Base-by-base conservation (phyloP, 352 stramenopile genomes). In the Globisporangium viniferum region DNA sequence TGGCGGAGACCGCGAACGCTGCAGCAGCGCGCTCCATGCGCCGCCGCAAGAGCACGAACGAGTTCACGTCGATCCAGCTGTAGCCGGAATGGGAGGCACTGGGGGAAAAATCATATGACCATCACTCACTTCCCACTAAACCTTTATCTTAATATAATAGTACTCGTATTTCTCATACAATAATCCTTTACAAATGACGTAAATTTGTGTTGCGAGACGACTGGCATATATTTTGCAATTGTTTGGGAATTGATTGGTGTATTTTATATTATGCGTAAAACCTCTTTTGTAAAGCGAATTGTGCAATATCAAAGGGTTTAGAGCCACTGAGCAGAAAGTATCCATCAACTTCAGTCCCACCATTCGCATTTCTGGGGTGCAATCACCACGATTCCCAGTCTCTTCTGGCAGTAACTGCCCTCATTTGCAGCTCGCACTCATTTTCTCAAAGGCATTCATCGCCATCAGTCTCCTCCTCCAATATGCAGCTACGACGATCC, bases 31-130 rank as follows among this genome's bases (percentile, higher is more conserved):
- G 65, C 5, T 86, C 75, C 5, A 88, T 88, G 80, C 80, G 80
- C 20, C 78, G 82, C 39, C 80, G 82, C 31, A 90, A 88, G 69
- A 89, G 74, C 69, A 86, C 70, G 46, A 84, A 78, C 39, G 72
- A 88, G 59, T 57, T 80, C 24, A 59, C 70, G 9, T 29, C n/a
- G 3, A 59, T 74, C 27, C 7, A 36, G 48, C 29, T 67, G 48
- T 60, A 39, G n/a, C 5, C 49, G 7, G 20, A n/a, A 54, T 31
- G 10, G 49, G 2, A 18, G 3, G 12, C 22, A n/a, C 4, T 6
- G 9, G 35, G 36, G 14, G 15, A 24, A 31, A 31, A 33, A 33
- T 3, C 4, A 33, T 9, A 9, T 36, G 24, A 29, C 51, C 24
- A 12, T 58, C 51, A 36, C 51, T 58, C 51, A 20, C 51, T 36